phyloP scores from a whole-genome alignment of 257 asterid species.

The Leptodermis oblonga region DNA sequence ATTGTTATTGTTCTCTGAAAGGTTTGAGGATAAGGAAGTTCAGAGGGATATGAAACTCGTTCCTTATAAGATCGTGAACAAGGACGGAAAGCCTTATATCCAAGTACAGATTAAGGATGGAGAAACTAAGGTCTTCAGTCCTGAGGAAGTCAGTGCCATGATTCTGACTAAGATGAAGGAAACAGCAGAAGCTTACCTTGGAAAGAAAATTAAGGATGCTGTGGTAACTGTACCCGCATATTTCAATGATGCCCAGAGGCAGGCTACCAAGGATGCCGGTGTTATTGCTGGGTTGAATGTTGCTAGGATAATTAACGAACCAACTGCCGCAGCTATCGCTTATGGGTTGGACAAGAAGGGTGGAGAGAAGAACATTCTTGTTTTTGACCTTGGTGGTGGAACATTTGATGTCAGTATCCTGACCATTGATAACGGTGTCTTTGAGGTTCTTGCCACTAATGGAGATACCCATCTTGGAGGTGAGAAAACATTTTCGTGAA shows the following conservation, averaged over 20 bases:
- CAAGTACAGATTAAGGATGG: conserved; percentile 76
- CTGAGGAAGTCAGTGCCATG: conserved; percentile 96
- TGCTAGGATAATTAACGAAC: conserved; percentile 85
- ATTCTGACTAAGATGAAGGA: conserved; percentile 86
- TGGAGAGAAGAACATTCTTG: conserved; percentile 91
- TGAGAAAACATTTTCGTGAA: conserved; percentile 16
- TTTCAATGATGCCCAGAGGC: conserved; percentile 96
- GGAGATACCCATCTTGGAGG: conserved; percentile 99
- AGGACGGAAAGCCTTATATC: conserved; percentile 89
- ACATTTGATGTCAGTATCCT: conserved; percentile 94
- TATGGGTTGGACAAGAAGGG: conserved; percentile 92
- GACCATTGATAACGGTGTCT: conserved; percentile 93
- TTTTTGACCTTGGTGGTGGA: conserved; percentile 98
- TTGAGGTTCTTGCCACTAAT: conserved; percentile 93
- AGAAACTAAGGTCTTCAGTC: conserved; percentile 87
- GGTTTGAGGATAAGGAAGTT: conserved; percentile 91
- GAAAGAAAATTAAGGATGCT: conserved; percentile 85
- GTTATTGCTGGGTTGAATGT: conserved; percentile 86
- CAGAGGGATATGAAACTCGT: conserved; percentile 86
- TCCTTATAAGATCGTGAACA: conserved; percentile 84
- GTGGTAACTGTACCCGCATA: conserved; percentile 97
- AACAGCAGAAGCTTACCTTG: conserved; percentile 86
- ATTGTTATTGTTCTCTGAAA: conserved; percentile 18
- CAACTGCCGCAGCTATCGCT: conserved; percentile 97
- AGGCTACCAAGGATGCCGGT: conserved; percentile 94